Evolutionary conservation across 2,329 filamentous ascomycete genomes (phyloP).

Genomic region (Aspergillus pseudoterreus): DNA sequence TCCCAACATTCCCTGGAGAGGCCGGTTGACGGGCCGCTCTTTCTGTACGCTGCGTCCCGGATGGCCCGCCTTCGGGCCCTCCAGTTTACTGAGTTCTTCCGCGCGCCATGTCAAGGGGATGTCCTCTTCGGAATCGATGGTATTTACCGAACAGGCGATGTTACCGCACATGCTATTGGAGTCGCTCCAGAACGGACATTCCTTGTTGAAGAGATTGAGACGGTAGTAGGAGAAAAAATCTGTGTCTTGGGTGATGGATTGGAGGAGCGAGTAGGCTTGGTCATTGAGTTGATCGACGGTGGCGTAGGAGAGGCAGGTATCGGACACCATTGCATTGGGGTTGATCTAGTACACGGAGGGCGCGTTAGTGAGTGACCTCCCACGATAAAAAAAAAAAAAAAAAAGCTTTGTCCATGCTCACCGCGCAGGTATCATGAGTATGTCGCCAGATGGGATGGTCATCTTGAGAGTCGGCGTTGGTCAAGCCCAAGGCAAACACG

Average conservation of each 20-base stretch:
- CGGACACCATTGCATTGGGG: slow-evolving; percentile 81
- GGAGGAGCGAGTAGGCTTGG: slow-evolving; percentile 69
- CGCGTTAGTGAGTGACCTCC: background rate
- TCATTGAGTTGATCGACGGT: slow-evolving; percentile 82
- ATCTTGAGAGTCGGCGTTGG: slow-evolving; percentile 44
- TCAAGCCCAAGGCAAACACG: slow-evolving; percentile 54
- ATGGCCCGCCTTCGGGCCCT: slow-evolving; percentile 87
- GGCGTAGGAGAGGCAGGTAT: slow-evolving; percentile 90
- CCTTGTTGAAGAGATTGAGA: slow-evolving; percentile 88
- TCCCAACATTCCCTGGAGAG: slow-evolving; percentile 77
- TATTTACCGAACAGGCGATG: slow-evolving; percentile 92
- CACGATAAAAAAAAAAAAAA: background rate
- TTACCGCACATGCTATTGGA: slow-evolving; percentile 93
- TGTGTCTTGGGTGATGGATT: slow-evolving; percentile 77
- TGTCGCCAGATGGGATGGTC: slow-evolving; percentile 30
- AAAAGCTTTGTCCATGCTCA: slow-evolving; percentile 37
- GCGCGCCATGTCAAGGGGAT: slow-evolving; percentile 89
- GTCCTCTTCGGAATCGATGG: slow-evolving; percentile 90
- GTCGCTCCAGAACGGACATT: slow-evolving; percentile 95
- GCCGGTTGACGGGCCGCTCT: slow-evolving; percentile 64
- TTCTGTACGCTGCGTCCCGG: slow-evolving; percentile 71
- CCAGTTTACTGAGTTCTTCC: slow-evolving; percentile 84
- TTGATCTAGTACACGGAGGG: slow-evolving; percentile 62
- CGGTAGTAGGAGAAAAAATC: slow-evolving; percentile 99
- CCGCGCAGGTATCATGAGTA: slow-evolving; percentile 51